Percentiles rank a stretch among this genome's conserved stretches.
Conservation (phyloP, 2,329 filamentous ascomycete species). For the Colletotrichum brevisporum region DNA sequence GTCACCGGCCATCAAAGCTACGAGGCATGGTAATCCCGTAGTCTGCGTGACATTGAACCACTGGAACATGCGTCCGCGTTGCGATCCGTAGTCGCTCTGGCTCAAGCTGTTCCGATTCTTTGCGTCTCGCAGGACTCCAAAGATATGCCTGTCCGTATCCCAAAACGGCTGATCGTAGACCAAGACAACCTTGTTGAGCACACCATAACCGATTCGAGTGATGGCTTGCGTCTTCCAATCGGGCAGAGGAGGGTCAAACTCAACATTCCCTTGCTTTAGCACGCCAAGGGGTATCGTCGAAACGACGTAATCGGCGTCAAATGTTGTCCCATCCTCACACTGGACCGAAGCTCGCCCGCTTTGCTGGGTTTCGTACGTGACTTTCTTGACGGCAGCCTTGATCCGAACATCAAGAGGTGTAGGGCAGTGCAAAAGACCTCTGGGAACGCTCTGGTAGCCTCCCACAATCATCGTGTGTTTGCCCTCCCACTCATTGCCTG, state of each 20-base stretch:
- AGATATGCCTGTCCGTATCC: slow-evolving; percentile 92
- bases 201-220: slow-evolving; percentile 87
- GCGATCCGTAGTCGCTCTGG: slow-evolving; percentile 83
- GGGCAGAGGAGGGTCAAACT: slow-evolving; percentile 93
- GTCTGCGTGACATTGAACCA: slow-evolving; percentile 98
- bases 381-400: slow-evolving; percentile 78
- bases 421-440: slow-evolving; percentile 85
- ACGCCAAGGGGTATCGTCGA: slow-evolving; percentile 93
- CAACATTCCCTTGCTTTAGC: slow-evolving; percentile 83
- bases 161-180: slow-evolving; percentile 93
- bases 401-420: slow-evolving; percentile 83
- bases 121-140: slow-evolving; percentile 88
- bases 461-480: slow-evolving; percentile 94
- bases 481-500: slow-evolving; percentile 97
- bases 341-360: slow-evolving; percentile 62
- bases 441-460: slow-evolving; percentile 93
- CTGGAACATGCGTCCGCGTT: slow-evolving; percentile 93
- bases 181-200: slow-evolving; percentile 95
- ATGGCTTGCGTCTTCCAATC: slow-evolving; percentile 88
- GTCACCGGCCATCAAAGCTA: slow-evolving; percentile 96
- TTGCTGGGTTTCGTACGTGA: slow-evolving; percentile 72
- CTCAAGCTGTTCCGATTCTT: slow-evolving; percentile 77
- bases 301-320: slow-evolving; percentile 92
- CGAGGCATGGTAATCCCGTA: slow-evolving; percentile 86
- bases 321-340: slow-evolving; percentile 81